A percentile compares a stretch with the other conserved stretches of the same genome.
Conservation (phyloP, 2,329 filamentous ascomycete genomes). For the Sphaceloma murrayae region DNA sequence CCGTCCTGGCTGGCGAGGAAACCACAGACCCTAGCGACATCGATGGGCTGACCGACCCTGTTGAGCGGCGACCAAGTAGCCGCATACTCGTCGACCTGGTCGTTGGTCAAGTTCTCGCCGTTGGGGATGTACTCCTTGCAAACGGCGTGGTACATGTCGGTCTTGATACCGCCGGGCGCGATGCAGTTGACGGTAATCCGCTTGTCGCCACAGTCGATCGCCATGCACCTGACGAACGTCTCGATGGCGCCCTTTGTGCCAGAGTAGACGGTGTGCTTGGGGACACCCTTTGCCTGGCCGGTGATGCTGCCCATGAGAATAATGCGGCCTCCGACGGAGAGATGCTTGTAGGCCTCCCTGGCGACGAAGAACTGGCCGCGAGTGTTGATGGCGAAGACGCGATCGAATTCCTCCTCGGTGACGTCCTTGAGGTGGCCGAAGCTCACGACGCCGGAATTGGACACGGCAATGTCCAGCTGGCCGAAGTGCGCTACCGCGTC, state of each 20-base stretch:
- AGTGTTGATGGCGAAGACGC: conserved; percentile 53
- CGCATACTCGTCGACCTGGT: conserved; percentile 53
- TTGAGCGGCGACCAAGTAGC: conserved; percentile 54
- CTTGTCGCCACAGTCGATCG: conserved; percentile 46
- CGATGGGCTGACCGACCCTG: conserved; percentile 57
- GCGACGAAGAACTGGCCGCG: conserved; percentile 56
- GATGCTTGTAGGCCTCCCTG: conserved; percentile 46
- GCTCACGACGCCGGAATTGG: conserved; percentile 53
- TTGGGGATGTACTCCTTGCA: conserved; percentile 54
- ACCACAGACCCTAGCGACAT: conserved; percentile 57
- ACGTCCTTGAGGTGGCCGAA: conserved; percentile 47
- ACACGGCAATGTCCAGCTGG: conserved; percentile 60
- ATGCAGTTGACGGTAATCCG: conserved; percentile 53
- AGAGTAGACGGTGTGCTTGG: conserved; percentile 46
- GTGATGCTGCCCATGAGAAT: conserved; percentile 49
- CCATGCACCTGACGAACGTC: conserved; percentile 47
- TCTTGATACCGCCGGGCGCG: conserved; percentile 47
- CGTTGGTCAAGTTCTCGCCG: conserved; percentile 46
- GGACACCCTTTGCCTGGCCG: conserved; percentile 47
- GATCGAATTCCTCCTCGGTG: conserved; percentile 47
- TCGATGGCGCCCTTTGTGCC: conserved; percentile 46
- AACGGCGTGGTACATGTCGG: conserved; percentile 52
- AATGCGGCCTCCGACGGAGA: conserved; percentile 43
- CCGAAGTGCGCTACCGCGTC: conserved; percentile 55
- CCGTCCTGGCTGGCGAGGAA: conserved; percentile 50